Base-by-base conservation (phyloP, 129 eudicot genomes). In the Chrysanthemum seticuspe region DNA sequence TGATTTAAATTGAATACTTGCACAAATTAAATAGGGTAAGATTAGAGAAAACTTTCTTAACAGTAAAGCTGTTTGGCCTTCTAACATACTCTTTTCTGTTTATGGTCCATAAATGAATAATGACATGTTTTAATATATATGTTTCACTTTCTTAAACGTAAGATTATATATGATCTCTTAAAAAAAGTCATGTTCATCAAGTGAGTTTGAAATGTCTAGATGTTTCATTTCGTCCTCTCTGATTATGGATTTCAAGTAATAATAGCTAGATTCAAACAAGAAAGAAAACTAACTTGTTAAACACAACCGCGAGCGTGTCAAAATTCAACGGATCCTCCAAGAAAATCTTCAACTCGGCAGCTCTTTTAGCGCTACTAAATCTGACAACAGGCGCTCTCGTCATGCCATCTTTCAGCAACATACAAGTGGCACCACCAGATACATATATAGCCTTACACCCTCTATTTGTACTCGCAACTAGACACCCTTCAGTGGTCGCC, bases 371-470 rank as follows among this genome's bases (percentile, higher is more conserved):
- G 13, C 76, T 83, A 0, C 72, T 80, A 55, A 88, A 85, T 76
- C 96, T 65, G 6, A 88, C 89, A 48, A 88, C 96, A 1, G 96
- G 96, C 8, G 96, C 96, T 65, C 96, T 78, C 0, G 91, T 85
- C 91, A 88, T 88, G 12, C 87, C 91, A 5, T 88, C 31, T 91
- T 87, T n/a, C n/a, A n/a, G n/a, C n/a, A n/a, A n/a, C n/a, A n/a
- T n/a, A n/a, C n/a, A n/a, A n/a, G n/a, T n/a, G n/a, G n/a, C n/a
- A n/a, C n/a, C n/a, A n/a, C n/a, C n/a, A n/a, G n/a, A n/a, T n/a
- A n/a, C n/a, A n/a, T n/a, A n/a, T n/a, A n/a, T n/a, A n/a, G n/a
- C n/a, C n/a, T n/a, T n/a, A n/a, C n/a, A n/a, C n/a, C n/a, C n/a
- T n/a, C n/a, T n/a, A n/a, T n/a, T n/a, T n/a, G n/a, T n/a, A n/a